Evolutionary conservation across 371 early-diverging fungal species (phyloP).

Genomic region (Dichotomocladium elegans): DNA sequence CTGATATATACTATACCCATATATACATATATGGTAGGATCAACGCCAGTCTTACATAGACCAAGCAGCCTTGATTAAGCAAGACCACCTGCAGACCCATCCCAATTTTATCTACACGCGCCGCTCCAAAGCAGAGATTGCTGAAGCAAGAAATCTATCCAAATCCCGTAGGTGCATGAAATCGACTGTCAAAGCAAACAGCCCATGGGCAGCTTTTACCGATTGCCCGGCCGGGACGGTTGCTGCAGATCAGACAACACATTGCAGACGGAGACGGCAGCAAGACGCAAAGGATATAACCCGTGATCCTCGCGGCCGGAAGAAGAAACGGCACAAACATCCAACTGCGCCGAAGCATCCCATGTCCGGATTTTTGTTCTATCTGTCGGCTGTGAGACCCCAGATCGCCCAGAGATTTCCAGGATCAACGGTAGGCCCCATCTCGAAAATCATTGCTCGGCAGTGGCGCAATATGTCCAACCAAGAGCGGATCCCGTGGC

Average conservation of each 20-base stretch:
- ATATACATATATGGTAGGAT: slow-evolving; percentile 13
- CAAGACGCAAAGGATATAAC: background rate
- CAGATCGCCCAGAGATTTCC: slow-evolving; percentile 55
- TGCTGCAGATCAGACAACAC: background rate
- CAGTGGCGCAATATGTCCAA: slow-evolving; percentile 64
- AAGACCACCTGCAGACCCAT: slow-evolving; percentile 55
- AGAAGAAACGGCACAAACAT: slow-evolving; percentile 65
- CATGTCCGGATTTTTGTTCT: slow-evolving; percentile 75
- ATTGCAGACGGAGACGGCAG: background rate
- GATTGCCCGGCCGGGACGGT: background rate
- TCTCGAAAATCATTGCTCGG: slow-evolving; percentile 64
- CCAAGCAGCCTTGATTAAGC: slow-evolving; percentile 47
- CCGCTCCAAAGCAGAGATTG: slow-evolving; percentile 56
- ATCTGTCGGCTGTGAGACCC: slow-evolving; percentile 58
- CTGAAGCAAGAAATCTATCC: slow-evolving; percentile 40
- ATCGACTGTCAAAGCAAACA: background rate
- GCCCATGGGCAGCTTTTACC: background rate
- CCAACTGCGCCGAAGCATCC: slow-evolving; percentile 78
- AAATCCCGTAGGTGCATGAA: slow-evolving; percentile 9
- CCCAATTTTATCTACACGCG: slow-evolving; percentile 62
- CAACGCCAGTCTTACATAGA: slow-evolving; percentile 30
- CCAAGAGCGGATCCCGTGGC: slow-evolving; percentile 60
- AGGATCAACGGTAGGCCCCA: slow-evolving; percentile 69
- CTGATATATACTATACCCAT: no score
- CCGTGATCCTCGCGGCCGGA: slow-evolving; percentile 49